These are phyloP conservation scores for Drechslerella dactyloides DNA, from an alignment of 2,329 filamentous ascomycete species.

Conservation along the genomic window DNA sequence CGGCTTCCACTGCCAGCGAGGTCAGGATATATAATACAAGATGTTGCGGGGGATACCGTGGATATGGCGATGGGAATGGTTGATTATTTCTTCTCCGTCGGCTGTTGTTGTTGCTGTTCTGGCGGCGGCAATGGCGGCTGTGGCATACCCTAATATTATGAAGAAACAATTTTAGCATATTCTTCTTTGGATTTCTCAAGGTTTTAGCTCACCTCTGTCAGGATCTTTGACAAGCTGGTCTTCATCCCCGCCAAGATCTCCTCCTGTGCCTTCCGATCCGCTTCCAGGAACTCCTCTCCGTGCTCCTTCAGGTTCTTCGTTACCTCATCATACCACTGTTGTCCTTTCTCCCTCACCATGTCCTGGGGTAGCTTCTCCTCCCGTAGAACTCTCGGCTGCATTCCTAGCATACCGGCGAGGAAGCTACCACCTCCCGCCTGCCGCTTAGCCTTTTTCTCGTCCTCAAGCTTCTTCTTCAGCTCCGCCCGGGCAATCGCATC, in stretches of 20 bases:
- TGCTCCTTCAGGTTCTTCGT: conserved; percentile 92
- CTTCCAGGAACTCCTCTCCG: conserved; percentile 93
- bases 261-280: conserved; percentile 88
- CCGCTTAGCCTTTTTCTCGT: conserved; percentile 69
- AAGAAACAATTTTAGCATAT: too few relatives aligned
- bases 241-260: conserved; percentile 88
- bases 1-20: neutral
- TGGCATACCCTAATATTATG: conserved; percentile 47
- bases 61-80: too few relatives aligned
- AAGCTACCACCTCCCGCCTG: conserved; percentile 71
- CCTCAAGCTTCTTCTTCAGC: conserved; percentile 78
- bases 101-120: conserved; percentile 20
- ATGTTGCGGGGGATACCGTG: neutral
- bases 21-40: conserved; percentile 30
- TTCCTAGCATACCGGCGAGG: conserved; percentile 74
- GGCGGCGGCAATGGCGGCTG: conserved; percentile 26
- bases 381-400: conserved; percentile 72
- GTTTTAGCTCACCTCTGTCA: conserved; percentile 53
- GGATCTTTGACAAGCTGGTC: conserved; percentile 63
- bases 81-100: conserved; percentile 28
- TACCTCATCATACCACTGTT: conserved; percentile 84
- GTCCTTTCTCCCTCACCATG: conserved; percentile 87
- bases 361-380: conserved; percentile 97
- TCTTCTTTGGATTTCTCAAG: too few relatives aligned
- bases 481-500: conserved; percentile 84